These are phyloP conservation scores for Penicillium nordicum DNA, from an alignment of 2,329 filamentous ascomycete species.

Conservation along the genomic window DNA sequence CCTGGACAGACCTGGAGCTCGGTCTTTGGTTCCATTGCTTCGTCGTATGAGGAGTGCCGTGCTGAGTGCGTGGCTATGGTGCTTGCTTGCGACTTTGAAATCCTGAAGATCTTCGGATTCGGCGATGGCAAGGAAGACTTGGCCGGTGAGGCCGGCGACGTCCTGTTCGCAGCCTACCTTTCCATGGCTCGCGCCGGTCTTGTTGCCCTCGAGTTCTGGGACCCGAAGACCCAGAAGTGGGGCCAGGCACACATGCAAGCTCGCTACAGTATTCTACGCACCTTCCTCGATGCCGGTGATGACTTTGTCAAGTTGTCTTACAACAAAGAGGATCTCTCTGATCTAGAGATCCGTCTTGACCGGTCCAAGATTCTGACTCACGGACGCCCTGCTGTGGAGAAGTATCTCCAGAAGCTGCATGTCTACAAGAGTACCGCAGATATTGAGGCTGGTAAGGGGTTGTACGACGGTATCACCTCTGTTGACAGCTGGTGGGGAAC, in stretches of 20 bases:
- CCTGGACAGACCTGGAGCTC: constrained; percentile 92
- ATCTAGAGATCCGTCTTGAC: constrained; percentile 78
- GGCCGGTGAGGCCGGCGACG: constrained; percentile 72
- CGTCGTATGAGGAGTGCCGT: constrained; percentile 89
- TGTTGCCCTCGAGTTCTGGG: constrained; percentile 87
- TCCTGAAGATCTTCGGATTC: constrained; percentile 87
- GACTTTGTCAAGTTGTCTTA: constrained; percentile 82
- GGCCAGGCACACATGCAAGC: constrained; percentile 90
- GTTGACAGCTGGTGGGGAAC: constrained; percentile 83
- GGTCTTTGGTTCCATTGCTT: constrained; percentile 83
- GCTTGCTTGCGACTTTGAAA: constrained; percentile 80
- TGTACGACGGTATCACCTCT: constrained; percentile 79
- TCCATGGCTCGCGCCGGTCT: constrained; percentile 94
- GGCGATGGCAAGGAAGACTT: constrained; percentile 73
- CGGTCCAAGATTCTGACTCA: constrained; percentile 80
- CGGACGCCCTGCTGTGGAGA: constrained; percentile 77
- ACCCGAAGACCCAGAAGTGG: constrained; percentile 86
- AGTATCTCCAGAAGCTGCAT: constrained; percentile 86
- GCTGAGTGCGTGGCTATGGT: constrained; percentile 94
- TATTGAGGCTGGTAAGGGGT: constrained; percentile 67
- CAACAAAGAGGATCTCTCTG: constrained; percentile 69
- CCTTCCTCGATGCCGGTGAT: constrained; percentile 77
- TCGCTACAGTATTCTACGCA: constrained; percentile 74
- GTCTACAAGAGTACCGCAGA: constrained; percentile 91
- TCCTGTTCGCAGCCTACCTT: constrained; percentile 84